A percentile compares a stretch with the other conserved stretches of the same genome.
phyloP scores from a whole-genome alignment of 768 basidiomycete genomes.

The Strobilomyces echinocephalus region DNA sequence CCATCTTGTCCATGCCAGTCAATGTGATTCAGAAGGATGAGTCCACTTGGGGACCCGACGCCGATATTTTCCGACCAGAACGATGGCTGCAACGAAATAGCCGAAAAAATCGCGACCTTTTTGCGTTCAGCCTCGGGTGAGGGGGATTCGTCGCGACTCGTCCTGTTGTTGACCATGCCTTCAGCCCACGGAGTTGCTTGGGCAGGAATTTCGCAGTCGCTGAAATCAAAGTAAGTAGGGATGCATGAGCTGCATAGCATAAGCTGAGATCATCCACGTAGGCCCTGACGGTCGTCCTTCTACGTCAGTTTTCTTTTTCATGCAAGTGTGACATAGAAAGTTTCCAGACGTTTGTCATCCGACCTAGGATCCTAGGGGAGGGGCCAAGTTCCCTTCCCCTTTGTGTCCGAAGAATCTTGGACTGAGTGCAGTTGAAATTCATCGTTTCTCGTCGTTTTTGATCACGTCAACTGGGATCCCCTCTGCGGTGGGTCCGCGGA shows the following conservation, averaged over 20 bases:
- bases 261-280: constrained; percentile 5
- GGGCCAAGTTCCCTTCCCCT: constrained; percentile 54
- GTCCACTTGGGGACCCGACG: constrained; percentile 56
- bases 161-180: constrained; percentile 11
- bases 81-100: constrained; percentile 52
- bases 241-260: constrained; percentile 18
- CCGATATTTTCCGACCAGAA: constrained; percentile 52
- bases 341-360: constrained; percentile 63
- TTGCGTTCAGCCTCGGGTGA: constrained; percentile 59
- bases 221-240: constrained; percentile 51
- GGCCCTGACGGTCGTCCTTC: constrained; percentile 45
- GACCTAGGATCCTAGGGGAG: constrained; percentile 52
- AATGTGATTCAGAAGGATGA: constrained; percentile 54
- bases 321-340: constrained; percentile 51
- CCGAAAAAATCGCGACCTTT: constrained; percentile 39
- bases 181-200: constrained; percentile 56
- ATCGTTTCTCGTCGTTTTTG: not conserved
- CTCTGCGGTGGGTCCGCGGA: not conserved
- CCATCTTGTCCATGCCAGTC: constrained; percentile 49
- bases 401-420: constrained; percentile 34
- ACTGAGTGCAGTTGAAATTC: constrained; percentile 6
- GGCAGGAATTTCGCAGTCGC: constrained; percentile 54
- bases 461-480: not conserved
- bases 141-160: constrained; percentile 10
- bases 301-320: constrained; percentile 52